These are phyloP conservation scores for Cydonia oblonga DNA, from an alignment of 331 rosid species.

Conservation along the genomic window DNA sequence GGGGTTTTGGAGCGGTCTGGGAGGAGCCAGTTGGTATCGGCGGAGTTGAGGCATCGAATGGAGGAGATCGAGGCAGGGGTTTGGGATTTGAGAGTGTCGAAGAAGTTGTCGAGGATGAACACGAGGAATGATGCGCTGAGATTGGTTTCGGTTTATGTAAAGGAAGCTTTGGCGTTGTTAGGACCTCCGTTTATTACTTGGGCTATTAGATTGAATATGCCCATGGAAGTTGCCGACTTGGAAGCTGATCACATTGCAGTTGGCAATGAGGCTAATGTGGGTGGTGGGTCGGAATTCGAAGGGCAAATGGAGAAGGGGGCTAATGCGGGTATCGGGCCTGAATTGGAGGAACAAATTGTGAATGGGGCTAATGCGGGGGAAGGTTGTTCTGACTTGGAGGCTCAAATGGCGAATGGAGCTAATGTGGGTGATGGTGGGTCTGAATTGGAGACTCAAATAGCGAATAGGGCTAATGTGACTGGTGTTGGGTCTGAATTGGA, in stretches of 20 bases:
- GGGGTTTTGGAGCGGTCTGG: conserved; percentile 11
- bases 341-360: background rate
- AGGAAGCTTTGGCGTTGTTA: conserved; percentile 42
- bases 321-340: background rate
- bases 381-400: background rate
- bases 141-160: conserved; percentile 26
- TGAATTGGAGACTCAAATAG: background rate
- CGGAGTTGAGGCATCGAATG: conserved; percentile 16
- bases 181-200: conserved; percentile 45
- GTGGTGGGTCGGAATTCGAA: background rate
- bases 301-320: background rate
- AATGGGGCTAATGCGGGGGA: background rate
- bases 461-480: background rate
- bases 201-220: conserved; percentile 7
- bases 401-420: background rate
- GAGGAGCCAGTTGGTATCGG: conserved; percentile 13
- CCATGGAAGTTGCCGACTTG: background rate
- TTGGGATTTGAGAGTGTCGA: conserved; percentile 23
- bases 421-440: background rate
- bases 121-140: conserved; percentile 38
- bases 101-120: conserved; percentile 35
- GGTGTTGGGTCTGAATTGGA: background rate
- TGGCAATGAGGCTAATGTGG: background rate
- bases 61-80: conserved; percentile 49
- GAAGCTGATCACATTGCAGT: background rate